Evolutionary conservation across 345 rosid species (phyloP).

Genomic region (Microcos paniculata): DNA sequence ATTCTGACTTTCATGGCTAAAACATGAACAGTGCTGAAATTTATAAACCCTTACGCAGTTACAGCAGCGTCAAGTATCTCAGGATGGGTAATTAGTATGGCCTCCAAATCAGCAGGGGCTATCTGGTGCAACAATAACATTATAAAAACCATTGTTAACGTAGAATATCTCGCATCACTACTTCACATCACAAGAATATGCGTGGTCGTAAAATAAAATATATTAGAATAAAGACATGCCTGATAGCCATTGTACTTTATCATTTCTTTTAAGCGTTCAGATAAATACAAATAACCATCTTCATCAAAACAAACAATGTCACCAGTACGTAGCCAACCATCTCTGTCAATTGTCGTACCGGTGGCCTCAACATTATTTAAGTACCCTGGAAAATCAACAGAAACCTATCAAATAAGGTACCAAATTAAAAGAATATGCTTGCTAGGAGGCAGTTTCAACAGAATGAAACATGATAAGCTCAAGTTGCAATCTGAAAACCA

Average conservation of each 20-base stretch:
- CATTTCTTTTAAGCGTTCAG: constrained; percentile 78
- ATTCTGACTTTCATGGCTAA: neutral
- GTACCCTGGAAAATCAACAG: constrained; percentile 45
- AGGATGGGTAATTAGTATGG: constrained; percentile 66
- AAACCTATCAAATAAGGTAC: neutral
- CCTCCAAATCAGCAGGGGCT: constrained; percentile 89
- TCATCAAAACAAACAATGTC: constrained; percentile 70
- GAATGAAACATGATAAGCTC: neutral
- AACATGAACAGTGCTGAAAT: neutral
- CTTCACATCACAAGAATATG: neutral
- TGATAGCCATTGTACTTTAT: constrained; percentile 91
- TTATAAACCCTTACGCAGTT: constrained; percentile 45
- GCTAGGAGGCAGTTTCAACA: neutral
- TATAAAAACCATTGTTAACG: neutral
- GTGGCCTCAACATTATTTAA: constrained; percentile 68
- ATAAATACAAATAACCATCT: constrained; percentile 68
- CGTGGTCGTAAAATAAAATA: neutral
- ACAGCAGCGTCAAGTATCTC: constrained; percentile 75
- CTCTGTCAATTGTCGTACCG: constrained; percentile 46
- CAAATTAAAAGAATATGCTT: neutral
- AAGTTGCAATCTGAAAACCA: no score
- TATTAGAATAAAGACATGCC: constrained; percentile 38
- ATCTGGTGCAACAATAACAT: constrained; percentile 43
- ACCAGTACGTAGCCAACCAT: constrained; percentile 88
- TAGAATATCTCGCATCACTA: neutral